Evolutionary conservation across 2,329 filamentous ascomycete species (phyloP).

Genomic region (Corynespora cassiicola): DNA sequence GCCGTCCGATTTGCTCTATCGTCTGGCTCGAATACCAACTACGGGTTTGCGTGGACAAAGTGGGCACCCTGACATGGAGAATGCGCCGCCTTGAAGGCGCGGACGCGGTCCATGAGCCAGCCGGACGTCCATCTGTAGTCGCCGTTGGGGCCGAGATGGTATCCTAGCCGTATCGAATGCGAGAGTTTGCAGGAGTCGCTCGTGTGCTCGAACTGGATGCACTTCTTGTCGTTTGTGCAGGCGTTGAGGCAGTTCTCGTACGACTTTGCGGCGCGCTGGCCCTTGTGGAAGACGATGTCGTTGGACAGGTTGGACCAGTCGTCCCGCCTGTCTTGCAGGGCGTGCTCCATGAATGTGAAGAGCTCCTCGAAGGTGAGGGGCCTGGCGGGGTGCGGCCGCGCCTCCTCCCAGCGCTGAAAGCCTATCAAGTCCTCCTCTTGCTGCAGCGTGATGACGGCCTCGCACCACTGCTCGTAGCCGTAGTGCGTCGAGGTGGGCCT

Average conservation of each 20-base stretch:
- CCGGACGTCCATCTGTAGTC: conserved; percentile 33
- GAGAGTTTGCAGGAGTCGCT: conserved; percentile 35
- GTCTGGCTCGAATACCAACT: no score
- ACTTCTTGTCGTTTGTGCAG: conserved; percentile 35
- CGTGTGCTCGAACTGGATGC: conserved; percentile 40
- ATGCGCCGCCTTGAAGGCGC: conserved; percentile 33
- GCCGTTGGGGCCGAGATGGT: conserved; percentile 27
- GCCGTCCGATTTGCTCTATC: conserved; percentile 13
- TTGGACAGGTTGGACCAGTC: conserved; percentile 45
- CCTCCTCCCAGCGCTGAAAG: conserved; percentile 34
- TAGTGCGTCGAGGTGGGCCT: conserved; percentile 47
- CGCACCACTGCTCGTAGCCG: conserved; percentile 51
- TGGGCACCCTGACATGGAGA: conserved; percentile 39
- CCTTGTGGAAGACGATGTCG: conserved; percentile 27
- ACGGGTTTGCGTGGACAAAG: conserved; percentile 43
- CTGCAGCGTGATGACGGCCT: conserved; percentile 49
- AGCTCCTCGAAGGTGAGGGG: conserved; percentile 44
- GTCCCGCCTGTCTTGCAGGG: conserved; percentile 25
- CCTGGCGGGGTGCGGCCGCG: conserved; percentile 24
- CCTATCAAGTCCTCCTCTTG: conserved; percentile 33
- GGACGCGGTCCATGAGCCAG: conserved; percentile 39
- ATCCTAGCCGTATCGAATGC: conserved; percentile 35
- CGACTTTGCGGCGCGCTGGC: conserved; percentile 26
- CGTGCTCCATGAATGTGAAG: conserved; percentile 35
- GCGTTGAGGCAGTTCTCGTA: conserved; percentile 34